Base-by-base conservation (phyloP, 805 yeast species). In the Candida nemodendra region DNA sequence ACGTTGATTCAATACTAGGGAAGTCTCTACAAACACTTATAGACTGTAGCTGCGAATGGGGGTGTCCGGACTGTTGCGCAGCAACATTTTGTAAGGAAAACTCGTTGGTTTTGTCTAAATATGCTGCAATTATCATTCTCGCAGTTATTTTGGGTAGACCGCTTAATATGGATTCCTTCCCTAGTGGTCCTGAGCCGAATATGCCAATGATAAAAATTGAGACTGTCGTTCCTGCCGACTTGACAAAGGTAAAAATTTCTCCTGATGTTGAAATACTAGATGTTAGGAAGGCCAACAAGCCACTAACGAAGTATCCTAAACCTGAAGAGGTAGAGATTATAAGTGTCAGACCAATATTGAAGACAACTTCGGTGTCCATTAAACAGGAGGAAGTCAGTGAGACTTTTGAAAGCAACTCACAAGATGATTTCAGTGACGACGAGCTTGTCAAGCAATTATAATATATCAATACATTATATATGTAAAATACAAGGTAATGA, bases 21-120 rank as follows among this genome's bases (percentile, higher is more conserved):
- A 72, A 78, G 7, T 81, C 95, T 0, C 62, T 78, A 34, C 65
- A 68, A 2, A 68, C 84, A 27, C 66, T 90, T 0, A 67, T 70
- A 19, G 71, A 67, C 12, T 93, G 99, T 57, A 80, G 80, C 5
- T 78, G 82, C 72, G 65, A 59, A 3, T 59, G 62, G 52, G 91
- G 91, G 0, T 84, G 91, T 53, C 95, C 95, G 0, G 76, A 78
- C 31, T 93, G 99, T 66, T 83, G 89, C n/a, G 85, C 93, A 2
- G 83, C 86, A 1, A 65, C 85, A 0, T 77, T 75, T 36, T 93
- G 99, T 62, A 78, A 79, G 39, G 99, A 93, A 60, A 74, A 75
- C 48, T 79, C 83, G 54, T 64, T 83, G 37, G 98, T 93, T 5
- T 65, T 91, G 45, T 88, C 97, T 0, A 93, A 91, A 52, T 82